Conservation (phyloP, 1,284 basidiomycete genomes). For the Rhizoctonia solani region DNA sequence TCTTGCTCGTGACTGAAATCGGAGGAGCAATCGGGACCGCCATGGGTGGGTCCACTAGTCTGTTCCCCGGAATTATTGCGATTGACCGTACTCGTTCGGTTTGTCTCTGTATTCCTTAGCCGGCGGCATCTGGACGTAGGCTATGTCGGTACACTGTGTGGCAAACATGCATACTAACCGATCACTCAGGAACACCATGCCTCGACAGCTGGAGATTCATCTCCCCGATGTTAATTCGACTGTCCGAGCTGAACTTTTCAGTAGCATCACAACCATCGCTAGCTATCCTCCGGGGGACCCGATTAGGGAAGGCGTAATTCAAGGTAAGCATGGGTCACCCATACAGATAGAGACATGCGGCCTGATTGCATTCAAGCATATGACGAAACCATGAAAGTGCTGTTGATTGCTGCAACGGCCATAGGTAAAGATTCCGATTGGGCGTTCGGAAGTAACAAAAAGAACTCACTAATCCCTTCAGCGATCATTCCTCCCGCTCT, state of each 20-base stretch:
- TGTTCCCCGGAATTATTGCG: too few relatives aligned
- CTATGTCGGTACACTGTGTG: not conserved
- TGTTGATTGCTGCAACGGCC: constrained; percentile 33
- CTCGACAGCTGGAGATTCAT: constrained; percentile 25
- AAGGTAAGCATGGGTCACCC: not conserved
- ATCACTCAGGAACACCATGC: constrained; percentile 36
- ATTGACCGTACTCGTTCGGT: too few relatives aligned
- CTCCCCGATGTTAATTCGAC: constrained; percentile 30
- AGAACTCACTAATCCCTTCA: not conserved
- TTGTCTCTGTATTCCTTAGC: too few relatives aligned
- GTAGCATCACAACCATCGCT: constrained; percentile 45
- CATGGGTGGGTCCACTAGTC: constrained; percentile 51
- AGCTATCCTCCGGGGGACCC: constrained; percentile 40
- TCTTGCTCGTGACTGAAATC: constrained; percentile 78
- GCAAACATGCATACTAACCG: not conserved
- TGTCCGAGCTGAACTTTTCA: constrained; percentile 39
- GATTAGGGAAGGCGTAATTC: constrained; percentile 47
- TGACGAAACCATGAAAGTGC: constrained; percentile 36
- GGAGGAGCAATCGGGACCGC: constrained; percentile 74
- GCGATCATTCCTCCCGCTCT: constrained; percentile 33
- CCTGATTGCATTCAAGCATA: constrained; percentile 27
- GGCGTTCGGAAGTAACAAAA: not conserved
- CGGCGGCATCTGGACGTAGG: constrained; percentile 38
- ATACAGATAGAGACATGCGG: not conserved
- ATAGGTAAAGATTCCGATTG: not conserved